Evolutionary conservation across 1,139 yeast genomes (phyloP), one percentile per base, ranked within the genome.

Genomic region (Taphrina confusa): DNA sequence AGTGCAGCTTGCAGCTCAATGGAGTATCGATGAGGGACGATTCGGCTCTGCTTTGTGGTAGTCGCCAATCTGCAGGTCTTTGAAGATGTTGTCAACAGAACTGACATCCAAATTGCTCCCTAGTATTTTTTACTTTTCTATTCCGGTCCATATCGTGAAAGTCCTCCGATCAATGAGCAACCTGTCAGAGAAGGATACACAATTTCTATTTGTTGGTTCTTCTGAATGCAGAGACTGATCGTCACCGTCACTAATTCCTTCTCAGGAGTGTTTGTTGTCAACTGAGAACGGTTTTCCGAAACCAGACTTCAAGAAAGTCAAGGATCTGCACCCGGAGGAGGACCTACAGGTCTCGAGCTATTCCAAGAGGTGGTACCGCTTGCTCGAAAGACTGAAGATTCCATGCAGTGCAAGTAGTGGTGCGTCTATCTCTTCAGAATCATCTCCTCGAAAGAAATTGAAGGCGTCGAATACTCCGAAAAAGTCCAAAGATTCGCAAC

Each of bases 351-450:
- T 37, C 25, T 6, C 9, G 6, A 37, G 42, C 42, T 37, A 37
- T 18, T 4, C 25, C 42, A 37, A 37, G 42, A 22, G 42, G 42
- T 37, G 42, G 42, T 37, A 16, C 25, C 42, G 42, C n/a, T n/a
- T 37, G 42, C 9, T 37, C 2, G 42, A 37, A n/a, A 37, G 20
- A 18, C 42, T 37, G n/a, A 37, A 9, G 25, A 18, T 9, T 16
- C 42, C 42, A 3, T 16, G 25, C 6, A n/a, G 3, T 25, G 2
- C 9, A 9, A 22, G 42, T 11, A 4, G 25, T 3, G 42, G 20
- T 9, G 42, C n/a, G 4, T 37, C 42, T 2, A 25, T 18, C 23
- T 18, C 42, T 3, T n/a, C 42, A 37, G 42, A 18, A n/a, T 8
- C 42, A 6, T 37, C 42, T 18, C 42, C 42, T 3, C 18, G 9